Evolutionary conservation across 768 basidiomycete species (phyloP).

Genomic region (Lactifluus volemus): DNA sequence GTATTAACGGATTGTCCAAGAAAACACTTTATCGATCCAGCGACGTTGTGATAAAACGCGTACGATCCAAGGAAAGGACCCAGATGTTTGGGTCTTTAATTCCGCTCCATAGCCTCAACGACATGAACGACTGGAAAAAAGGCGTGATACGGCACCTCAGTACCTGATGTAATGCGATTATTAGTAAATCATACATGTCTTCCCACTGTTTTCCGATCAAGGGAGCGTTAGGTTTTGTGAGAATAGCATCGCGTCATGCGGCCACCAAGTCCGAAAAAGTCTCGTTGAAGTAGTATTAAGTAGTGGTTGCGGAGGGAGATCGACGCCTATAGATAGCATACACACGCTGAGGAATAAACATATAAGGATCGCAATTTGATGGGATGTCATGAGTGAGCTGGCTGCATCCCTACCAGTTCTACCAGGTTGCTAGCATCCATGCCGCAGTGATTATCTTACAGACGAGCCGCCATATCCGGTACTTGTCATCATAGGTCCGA

Average conservation of each 20-base stretch:
- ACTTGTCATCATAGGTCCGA: slow-evolving; percentile 66
- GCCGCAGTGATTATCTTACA: slow-evolving; percentile 46
- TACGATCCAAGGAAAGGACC: neutral
- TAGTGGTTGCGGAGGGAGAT: neutral
- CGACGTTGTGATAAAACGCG: neutral
- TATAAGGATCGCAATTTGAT: neutral
- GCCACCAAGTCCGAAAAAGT: neutral
- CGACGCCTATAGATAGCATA: neutral
- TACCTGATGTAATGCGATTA: neutral
- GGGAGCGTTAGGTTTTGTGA: neutral
- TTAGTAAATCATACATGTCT: neutral
- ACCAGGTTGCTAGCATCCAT: neutral
- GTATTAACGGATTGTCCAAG: neutral
- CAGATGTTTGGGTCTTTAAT: neutral
- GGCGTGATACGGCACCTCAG: neutral
- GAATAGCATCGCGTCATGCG: neutral
- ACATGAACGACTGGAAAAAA: too few relatives aligned
- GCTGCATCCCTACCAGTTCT: neutral
- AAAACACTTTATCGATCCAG: neutral
- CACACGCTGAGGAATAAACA: neutral
- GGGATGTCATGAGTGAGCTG: neutral
- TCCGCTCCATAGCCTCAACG: neutral
- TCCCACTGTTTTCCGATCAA: neutral
- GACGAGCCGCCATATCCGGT: slow-evolving; percentile 75
- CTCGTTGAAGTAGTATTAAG: neutral